phyloP scores from a whole-genome alignment of 208 protist genomes.

The Leishmania turanica region DNA sequence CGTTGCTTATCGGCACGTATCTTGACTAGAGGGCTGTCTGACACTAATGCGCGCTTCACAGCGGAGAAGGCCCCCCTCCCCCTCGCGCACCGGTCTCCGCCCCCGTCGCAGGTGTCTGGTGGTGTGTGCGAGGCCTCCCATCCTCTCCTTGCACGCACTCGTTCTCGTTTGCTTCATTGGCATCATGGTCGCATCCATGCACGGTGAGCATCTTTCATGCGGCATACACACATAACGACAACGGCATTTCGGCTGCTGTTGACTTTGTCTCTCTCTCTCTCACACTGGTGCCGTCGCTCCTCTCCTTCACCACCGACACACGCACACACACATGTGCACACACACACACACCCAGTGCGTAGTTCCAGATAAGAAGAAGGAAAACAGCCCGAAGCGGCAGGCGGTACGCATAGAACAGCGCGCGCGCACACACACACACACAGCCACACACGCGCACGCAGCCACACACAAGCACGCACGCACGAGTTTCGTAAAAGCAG shows the following conservation, averaged over 20 bases:
- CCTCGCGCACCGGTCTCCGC: not conserved
- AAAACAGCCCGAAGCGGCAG: not conserved
- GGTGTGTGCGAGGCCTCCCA: not conserved
- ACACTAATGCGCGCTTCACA: not conserved
- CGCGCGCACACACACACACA: not conserved
- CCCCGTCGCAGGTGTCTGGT: not conserved
- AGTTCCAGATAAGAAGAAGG: slow-evolving; percentile 11
- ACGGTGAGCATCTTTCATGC: not conserved
- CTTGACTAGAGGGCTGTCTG: not conserved
- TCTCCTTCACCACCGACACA: no score
- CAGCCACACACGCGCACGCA: not conserved
- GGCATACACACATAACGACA: not conserved
- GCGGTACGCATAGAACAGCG: not conserved
- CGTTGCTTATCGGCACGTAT: not conserved
- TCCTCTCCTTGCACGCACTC: not conserved
- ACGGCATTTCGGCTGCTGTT: not conserved
- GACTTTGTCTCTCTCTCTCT: not conserved
- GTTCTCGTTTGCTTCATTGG: not conserved
- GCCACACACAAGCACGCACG: not conserved
- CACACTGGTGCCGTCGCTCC: not conserved
- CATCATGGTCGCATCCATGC: not conserved
- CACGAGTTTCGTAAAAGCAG: not conserved
- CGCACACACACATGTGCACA: no score
- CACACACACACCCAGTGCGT: not conserved
- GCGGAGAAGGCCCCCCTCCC: not conserved